Evolutionary conservation across 352 stramenopile genomes (phyloP), one percentile per base, ranked within the genome.

Genomic region (Pythium aphanidermatum): DNA sequence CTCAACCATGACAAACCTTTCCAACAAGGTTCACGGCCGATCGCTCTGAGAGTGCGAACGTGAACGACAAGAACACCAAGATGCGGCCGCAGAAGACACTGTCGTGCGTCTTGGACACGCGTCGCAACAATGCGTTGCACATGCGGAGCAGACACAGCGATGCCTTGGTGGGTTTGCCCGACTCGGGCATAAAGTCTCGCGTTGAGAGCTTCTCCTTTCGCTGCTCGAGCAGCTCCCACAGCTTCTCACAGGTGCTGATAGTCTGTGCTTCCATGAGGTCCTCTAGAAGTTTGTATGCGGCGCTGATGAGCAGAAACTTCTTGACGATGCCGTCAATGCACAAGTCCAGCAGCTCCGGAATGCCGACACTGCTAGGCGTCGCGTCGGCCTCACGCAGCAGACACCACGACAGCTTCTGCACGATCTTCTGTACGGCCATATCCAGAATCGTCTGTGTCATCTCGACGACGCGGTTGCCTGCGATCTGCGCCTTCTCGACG

Each of bases 1-100:
- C n/a, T n/a, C n/a, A n/a, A n/a, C n/a, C n/a, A 8, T 13, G 28
- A 26, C 45, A 14, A 36, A 83, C 73, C 44, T 87, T 89, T 48
- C 82, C 80, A 12, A 73, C 72, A 14, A 92, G 47, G 52, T 94
- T 94, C 5, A 94, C 77, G 20, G 77, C 82, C 30, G 82, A 94
- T 20, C 80, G 77, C 58, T 94, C 82, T 23, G 79, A 91, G 8
- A 94, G 62, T 24, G 79, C 66, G 20, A 94, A 94, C 19, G 74
- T 90, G 38, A 86, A 94, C 31, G 82, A 90, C 52, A 94, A 66
- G 51, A 94, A 92, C 36, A 92, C 56, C 28, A 94, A 54, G 51
- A 94, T 94, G 52, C 83, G 84, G 32, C 82, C 82, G 35, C 82
- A 94, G 33, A 94, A 94, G n/a, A 94, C 79, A 42, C 75, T 94